Percentiles rank a stretch among this genome's conserved stretches.
phyloP scores from a whole-genome alignment of 2,329 filamentous ascomycete genomes.

The Sclerotinia nivalis region DNA sequence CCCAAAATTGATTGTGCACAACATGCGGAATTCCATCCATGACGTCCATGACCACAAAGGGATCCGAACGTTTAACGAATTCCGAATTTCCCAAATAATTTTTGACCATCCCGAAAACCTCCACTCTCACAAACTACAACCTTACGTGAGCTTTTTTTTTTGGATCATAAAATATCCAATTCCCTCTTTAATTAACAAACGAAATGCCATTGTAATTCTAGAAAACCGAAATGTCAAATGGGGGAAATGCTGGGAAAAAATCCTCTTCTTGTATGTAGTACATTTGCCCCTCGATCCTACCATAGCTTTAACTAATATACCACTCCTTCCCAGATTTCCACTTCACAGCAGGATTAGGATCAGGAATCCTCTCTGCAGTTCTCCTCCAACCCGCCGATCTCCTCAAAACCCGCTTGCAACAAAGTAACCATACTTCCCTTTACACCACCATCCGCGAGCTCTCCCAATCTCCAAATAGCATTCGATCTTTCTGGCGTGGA shows the following conservation, averaged over 20 bases:
- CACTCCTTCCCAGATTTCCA: constrained; percentile 63
- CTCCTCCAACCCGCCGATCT: constrained; percentile 94
- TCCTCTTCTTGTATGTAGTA: constrained; percentile 50
- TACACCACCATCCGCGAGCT: constrained; percentile 68
- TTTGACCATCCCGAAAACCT: constrained; percentile 5
- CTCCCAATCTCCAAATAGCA: constrained; percentile 59
- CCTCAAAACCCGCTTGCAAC: constrained; percentile 93
- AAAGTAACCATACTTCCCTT: constrained; percentile 73
- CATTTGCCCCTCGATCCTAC: background rate
- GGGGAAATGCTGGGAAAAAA: constrained; percentile 49
- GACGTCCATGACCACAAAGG: constrained; percentile 19
- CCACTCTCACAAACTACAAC: constrained; percentile 8
- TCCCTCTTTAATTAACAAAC: background rate
- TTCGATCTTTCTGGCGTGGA: constrained; percentile 84
- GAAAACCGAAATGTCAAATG: constrained; percentile 51
- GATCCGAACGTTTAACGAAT: constrained; percentile 10
- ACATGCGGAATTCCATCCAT: constrained; percentile 11
- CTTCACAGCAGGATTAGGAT: constrained; percentile 84
- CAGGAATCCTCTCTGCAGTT: constrained; percentile 83
- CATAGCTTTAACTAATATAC: background rate
- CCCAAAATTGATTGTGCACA: background rate
- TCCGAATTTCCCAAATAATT: background rate
- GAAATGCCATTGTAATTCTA: constrained; percentile 33
- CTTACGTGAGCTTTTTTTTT: constrained; percentile 17
- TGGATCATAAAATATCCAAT: constrained; percentile 4